These are phyloP conservation scores for Piloderma croceum DNA, from an alignment of 768 basidiomycete genomes.

Conservation along the genomic window DNA sequence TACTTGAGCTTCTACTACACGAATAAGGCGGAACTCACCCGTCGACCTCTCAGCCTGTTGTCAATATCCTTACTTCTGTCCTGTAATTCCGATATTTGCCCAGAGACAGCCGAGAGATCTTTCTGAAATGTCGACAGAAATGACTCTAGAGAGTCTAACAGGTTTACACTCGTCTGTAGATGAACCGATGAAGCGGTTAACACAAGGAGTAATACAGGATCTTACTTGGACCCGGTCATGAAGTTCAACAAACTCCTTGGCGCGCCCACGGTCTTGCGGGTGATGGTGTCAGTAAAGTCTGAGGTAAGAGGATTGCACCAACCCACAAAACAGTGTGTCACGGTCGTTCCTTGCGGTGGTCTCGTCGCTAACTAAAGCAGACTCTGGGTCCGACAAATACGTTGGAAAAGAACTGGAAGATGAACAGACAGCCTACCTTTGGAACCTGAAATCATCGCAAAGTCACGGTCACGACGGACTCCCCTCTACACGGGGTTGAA, in stretches of 20 bases:
- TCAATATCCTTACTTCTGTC: slow-evolving; percentile 89
- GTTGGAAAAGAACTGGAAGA: too few relatives aligned
- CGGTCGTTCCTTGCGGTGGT: too few relatives aligned
- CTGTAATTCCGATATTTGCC: slow-evolving; percentile 93
- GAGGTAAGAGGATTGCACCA: neutral
- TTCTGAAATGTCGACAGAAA: slow-evolving; percentile 95
- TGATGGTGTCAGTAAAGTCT: neutral
- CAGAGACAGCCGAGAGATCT: slow-evolving; percentile 90
- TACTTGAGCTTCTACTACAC: neutral
- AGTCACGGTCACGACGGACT: slow-evolving; percentile 1
- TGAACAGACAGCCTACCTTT: neutral
- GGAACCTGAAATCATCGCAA: neutral
- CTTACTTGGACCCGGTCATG: slow-evolving; percentile 85
- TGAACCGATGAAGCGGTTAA: slow-evolving; percentile 5
- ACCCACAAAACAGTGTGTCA: slow-evolving; percentile 30
- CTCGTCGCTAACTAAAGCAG: too few relatives aligned
- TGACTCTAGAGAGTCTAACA: slow-evolving; percentile 82
- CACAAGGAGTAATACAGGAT: neutral
- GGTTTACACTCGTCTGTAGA: slow-evolving; percentile 71
- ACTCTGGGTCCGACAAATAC: too few relatives aligned
- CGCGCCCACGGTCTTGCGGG: slow-evolving; percentile 32
- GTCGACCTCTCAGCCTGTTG: slow-evolving; percentile 72
- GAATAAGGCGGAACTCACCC: slow-evolving; percentile 44
- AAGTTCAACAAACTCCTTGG: slow-evolving; percentile 76
- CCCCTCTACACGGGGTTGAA: too few relatives aligned